phyloP scores from a whole-genome alignment of 805 yeast species.

The Wickerhamiella parazyma region DNA sequence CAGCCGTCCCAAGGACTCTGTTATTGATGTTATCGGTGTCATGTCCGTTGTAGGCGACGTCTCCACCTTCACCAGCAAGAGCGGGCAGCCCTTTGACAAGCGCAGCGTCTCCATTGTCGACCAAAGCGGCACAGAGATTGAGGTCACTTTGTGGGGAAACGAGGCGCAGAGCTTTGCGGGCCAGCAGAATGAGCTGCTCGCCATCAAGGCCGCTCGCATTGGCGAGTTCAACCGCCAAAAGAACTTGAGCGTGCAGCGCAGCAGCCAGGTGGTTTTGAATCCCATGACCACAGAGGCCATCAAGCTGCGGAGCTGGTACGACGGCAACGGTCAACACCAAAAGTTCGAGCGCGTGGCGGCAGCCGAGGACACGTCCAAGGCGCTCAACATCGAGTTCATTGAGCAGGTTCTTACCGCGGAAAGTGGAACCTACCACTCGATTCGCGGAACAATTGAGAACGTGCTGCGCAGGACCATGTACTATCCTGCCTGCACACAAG shows the following conservation, averaged over 20 bases:
- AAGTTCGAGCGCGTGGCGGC: constrained; percentile 43
- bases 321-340: constrained; percentile 54
- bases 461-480: constrained; percentile 64
- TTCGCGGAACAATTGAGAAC: constrained; percentile 62
- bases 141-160: constrained; percentile 83
- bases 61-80: constrained; percentile 67
- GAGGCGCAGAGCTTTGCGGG: constrained; percentile 72
- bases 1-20: constrained; percentile 44
- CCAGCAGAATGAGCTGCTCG: constrained; percentile 47
- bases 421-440: constrained; percentile 61
- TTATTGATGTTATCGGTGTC: constrained; percentile 80
- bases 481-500: constrained; percentile 77
- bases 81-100: constrained; percentile 83
- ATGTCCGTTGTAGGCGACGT: constrained; percentile 62
- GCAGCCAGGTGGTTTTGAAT: constrained; percentile 60
- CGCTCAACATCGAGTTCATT: constrained; percentile 48
- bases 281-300: constrained; percentile 88
- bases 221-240: constrained; percentile 73
- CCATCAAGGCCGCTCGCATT: constrained; percentile 80
- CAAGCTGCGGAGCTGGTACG: constrained; percentile 84
- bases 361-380: constrained; percentile 30
- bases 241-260: constrained; percentile 62
- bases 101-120: constrained; percentile 83
- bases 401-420: constrained; percentile 55
- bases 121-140: constrained; percentile 59